These are phyloP conservation scores for Inga leiocalycina DNA, from an alignment of 306 rosid species.

Conservation along the genomic window DNA sequence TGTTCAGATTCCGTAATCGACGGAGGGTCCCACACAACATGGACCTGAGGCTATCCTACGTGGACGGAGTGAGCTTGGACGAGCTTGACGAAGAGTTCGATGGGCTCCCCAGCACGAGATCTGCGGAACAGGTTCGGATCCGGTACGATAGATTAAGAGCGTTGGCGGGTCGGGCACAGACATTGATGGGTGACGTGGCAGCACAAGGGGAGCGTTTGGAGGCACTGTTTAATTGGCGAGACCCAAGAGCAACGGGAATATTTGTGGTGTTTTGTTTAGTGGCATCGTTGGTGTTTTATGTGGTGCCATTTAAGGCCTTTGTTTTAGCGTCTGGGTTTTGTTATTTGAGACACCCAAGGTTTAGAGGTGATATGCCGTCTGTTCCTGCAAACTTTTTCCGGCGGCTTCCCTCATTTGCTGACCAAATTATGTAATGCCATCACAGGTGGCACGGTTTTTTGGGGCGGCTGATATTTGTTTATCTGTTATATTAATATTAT, in stretches of 20 bases:
- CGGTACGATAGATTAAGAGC: conserved; percentile 78
- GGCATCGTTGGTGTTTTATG: conserved; percentile 70
- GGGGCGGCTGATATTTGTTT: neutral
- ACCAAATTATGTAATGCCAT: conserved; percentile 61
- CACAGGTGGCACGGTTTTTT: neutral
- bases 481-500: neutral
- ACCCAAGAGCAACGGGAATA: conserved; percentile 85
- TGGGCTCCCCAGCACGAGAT: conserved; percentile 63
- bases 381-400: conserved; percentile 67
- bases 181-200: conserved; percentile 75
- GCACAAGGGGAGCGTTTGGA: conserved; percentile 91
- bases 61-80: conserved; percentile 65
- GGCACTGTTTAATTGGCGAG: conserved; percentile 77
- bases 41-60: conserved; percentile 71
- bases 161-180: conserved; percentile 82
- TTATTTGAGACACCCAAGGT: conserved; percentile 79
- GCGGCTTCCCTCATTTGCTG: conserved; percentile 74
- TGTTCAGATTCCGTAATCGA: conserved; percentile 54
- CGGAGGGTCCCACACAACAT: conserved; percentile 47
- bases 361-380: conserved; percentile 84
- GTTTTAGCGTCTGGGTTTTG: conserved; percentile 62
- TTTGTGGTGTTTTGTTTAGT: conserved; percentile 67
- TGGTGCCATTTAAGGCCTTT: conserved; percentile 64
- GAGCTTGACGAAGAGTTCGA: conserved; percentile 93
- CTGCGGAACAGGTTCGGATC: conserved; percentile 52